Conservation (phyloP, 371 early-diverging fungal genomes). For the Lichtheimia ramosa region DNA sequence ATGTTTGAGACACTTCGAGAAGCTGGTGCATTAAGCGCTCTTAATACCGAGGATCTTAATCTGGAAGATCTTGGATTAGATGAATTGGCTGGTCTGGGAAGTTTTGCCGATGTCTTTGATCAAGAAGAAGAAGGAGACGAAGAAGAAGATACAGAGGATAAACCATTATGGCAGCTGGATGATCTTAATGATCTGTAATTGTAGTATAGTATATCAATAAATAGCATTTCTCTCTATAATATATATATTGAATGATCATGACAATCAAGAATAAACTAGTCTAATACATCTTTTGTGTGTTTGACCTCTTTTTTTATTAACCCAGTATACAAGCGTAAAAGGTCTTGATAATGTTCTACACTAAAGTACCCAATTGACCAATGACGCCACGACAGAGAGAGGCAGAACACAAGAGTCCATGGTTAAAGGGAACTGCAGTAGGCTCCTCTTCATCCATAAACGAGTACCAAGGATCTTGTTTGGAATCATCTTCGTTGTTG, state of each 20-base stretch:
- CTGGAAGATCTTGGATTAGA: conserved; percentile 16
- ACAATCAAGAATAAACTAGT: too few species aligned
- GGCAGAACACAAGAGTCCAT: conserved; percentile 49
- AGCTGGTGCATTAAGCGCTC: not conserved
- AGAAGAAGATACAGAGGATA: conserved; percentile 11
- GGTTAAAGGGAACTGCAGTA: conserved; percentile 45
- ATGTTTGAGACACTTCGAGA: not conserved
- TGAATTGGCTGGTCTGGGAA: not conserved
- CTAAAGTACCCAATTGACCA: conserved; percentile 7
- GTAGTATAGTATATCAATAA: too few species aligned
- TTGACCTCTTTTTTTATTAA: not conserved
- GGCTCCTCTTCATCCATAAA: conserved; percentile 22
- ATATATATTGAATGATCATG: too few species aligned
- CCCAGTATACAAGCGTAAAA: too few species aligned
- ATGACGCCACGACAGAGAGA: conserved; percentile 29
- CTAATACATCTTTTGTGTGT: not conserved
- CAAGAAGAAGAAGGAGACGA: conserved; percentile 4
- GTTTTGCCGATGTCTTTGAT: too few species aligned
- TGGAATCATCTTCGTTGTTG: conserved; percentile 4
- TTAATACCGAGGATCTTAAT: conserved; percentile 2
- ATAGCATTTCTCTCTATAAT: too few species aligned
- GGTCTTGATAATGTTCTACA: not conserved
- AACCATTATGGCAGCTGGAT: not conserved
- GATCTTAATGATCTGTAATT: not conserved
- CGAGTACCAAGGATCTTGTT: conserved; percentile 8